phyloP scores from a whole-genome alignment of 805 yeast species.

The Spathaspora arborariae region DNA sequence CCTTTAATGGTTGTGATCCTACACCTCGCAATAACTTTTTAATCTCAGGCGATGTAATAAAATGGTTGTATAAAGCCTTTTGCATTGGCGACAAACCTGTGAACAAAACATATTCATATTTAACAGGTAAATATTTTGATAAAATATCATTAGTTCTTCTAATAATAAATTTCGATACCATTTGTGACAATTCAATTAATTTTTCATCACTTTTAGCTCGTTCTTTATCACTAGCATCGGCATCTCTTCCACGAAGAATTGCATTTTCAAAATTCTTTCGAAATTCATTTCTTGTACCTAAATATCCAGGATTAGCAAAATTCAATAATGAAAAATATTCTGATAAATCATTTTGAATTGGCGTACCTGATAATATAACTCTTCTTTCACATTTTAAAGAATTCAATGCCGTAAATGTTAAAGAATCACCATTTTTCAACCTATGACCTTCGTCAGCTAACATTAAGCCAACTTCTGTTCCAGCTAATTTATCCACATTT shows the following conservation, averaged over 20 bases:
- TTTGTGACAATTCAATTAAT: constrained; percentile 61
- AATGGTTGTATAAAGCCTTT: constrained; percentile 61
- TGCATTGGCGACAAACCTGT: constrained; percentile 82
- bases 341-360: constrained; percentile 91
- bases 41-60: constrained; percentile 76
- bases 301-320: constrained; percentile 90
- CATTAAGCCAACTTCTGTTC: constrained; percentile 79
- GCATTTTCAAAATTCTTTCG: constrained; percentile 78
- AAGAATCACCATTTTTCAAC: constrained; percentile 72
- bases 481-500: constrained; percentile 70
- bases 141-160: constrained; percentile 93
- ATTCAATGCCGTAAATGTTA: constrained; percentile 83
- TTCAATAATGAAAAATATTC: constrained; percentile 88
- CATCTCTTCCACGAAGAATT: constrained; percentile 84
- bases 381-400: constrained; percentile 82
- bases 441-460: constrained; percentile 53
- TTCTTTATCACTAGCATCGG: constrained; percentile 81
- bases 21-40: constrained; percentile 59
- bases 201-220: constrained; percentile 64
- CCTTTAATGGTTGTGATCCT: constrained; percentile 82
- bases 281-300: constrained; percentile 83
- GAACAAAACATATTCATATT: constrained; percentile 95
- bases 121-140: constrained; percentile 90
- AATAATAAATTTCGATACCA: constrained; percentile 87
- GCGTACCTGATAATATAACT: constrained; percentile 93